A percentile compares a stretch with the other conserved stretches of the same genome.
Conservation (phyloP, 2,329 filamentous ascomycete genomes). For the Tolypocladium amazonense region DNA sequence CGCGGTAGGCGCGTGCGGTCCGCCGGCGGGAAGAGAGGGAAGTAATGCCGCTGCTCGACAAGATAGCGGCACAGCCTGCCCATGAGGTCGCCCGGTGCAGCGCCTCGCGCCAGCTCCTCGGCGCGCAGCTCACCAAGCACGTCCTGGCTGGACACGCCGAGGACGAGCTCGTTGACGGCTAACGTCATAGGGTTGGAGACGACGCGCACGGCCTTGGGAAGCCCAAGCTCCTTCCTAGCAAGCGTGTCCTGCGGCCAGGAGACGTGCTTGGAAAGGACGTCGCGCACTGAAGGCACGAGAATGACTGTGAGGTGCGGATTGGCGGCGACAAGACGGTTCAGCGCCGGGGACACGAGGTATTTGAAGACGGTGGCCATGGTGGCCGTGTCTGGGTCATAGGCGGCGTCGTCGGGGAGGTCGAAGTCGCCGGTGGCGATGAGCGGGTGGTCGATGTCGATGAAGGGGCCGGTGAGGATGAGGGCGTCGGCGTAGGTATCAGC, state of each 20-base stretch:
- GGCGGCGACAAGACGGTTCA: constrained; percentile 58
- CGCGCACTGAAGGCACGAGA: constrained; percentile 72
- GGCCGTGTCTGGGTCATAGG: constrained; percentile 63
- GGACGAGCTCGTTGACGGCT: constrained; percentile 73
- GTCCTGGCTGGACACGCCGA: constrained; percentile 78
- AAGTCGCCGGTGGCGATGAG: constrained; percentile 73
- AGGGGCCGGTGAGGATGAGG: constrained; percentile 74
- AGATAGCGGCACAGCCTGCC: constrained; percentile 66
- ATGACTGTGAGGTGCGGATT: constrained; percentile 74
- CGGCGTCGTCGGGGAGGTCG: constrained; percentile 57
- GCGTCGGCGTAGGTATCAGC: constrained; percentile 65
- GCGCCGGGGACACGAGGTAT: constrained; percentile 61
- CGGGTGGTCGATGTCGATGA: constrained; percentile 86
- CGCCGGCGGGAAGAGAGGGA: constrained; percentile 76
- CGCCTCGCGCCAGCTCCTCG: constrained; percentile 46
- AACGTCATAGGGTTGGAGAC: constrained; percentile 88
- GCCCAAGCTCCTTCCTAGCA: constrained; percentile 57
- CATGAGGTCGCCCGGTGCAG: constrained; percentile 41
- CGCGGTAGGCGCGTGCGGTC: constrained; percentile 57
- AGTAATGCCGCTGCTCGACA: constrained; percentile 84
- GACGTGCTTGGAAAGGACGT: constrained; percentile 71
- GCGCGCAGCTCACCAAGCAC: constrained; percentile 70
- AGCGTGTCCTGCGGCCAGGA: constrained; percentile 67
- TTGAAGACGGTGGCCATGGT: constrained; percentile 79
- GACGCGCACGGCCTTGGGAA: constrained; percentile 66